Evolutionary conservation across 768 basidiomycete species (phyloP).

Genomic region (Amanita rubescens): DNA sequence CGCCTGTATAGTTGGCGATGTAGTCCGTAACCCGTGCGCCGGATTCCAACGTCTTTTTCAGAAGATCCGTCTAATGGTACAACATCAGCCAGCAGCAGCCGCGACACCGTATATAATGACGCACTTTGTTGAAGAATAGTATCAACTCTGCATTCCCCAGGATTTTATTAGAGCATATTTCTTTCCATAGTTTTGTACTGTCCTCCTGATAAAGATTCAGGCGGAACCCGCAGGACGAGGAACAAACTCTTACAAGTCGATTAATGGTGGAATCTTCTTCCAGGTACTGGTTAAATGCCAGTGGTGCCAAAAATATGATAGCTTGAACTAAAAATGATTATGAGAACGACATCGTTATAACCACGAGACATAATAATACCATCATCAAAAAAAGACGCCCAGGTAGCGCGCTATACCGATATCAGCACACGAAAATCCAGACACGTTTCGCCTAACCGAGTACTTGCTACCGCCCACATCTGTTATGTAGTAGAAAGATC

Average conservation of each 20-base stretch:
- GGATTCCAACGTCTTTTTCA: conserved; percentile 44
- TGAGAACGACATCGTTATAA: not conserved
- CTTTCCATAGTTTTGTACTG: conserved; percentile 64
- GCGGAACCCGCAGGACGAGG: not conserved
- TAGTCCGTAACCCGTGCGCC: conserved; percentile 51
- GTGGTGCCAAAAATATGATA: conserved; percentile 77
- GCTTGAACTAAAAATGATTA: conserved; percentile 47
- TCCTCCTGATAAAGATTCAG: conserved; percentile 44
- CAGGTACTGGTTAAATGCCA: conserved; percentile 66
- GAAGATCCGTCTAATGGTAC: conserved; percentile 49
- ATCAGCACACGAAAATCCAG: not conserved
- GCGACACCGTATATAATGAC: not conserved
- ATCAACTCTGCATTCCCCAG: conserved; percentile 58
- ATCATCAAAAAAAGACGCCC: conserved; percentile 77
- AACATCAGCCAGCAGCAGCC: not conserved
- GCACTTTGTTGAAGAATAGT: conserved; percentile 70
- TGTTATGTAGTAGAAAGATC: conserved; percentile 58
- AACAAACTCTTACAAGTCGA: conserved; percentile 38
- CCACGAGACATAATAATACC: conserved; percentile 22
- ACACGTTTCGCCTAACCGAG: conserved; percentile 23
- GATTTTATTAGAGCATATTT: conserved; percentile 57
- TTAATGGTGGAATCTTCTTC: conserved; percentile 64
- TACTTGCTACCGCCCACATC: conserved; percentile 63
- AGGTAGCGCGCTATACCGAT: conserved; percentile 43
- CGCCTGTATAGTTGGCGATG: conserved; percentile 55